Base-by-base conservation (phyloP, 306 rosid species). In the Gynostemma pentaphyllum region DNA sequence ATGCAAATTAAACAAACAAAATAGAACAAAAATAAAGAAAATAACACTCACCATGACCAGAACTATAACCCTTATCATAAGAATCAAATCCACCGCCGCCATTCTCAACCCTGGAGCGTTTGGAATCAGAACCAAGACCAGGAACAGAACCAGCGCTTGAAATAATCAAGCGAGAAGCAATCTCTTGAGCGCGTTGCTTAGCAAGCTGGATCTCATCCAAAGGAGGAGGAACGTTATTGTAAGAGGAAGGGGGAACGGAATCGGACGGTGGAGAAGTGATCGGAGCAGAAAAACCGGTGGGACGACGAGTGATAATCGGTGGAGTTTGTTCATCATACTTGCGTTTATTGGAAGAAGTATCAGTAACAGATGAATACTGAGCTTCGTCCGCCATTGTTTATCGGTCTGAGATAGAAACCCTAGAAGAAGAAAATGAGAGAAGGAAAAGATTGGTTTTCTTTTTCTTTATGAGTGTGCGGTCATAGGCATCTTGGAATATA, bases 161-260 rank as follows among this genome's bases (percentile, higher is more conserved):
- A 44, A 48, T 66, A 64, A 75, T 77, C 73, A 94, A 79, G 2
- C 95, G 95, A 64, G 99, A 85, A 2, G 99, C 97, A 28, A 94
- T 90, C 83, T 88, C 95, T 76, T 94, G 99, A 2, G 97, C 99
- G 1, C 83, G 85, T 71, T 86, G 97, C 75, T 94, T 94, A 68
- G 96, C 96, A n/a, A 79, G 76, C 71, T 85, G 85, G 72, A 94
- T 75, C 48, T 82, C 97, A 42, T 83, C 78, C 29, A 75, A 74
- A 1, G 94, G 83, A 0, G 94, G 90, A 2, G 88, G 84, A 2
- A 81, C 95, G 87, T 59, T 83, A 68, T 79, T 83, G 77, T 83
- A 87, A 2, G 84, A 71, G 0, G 81, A 45, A 7, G 82, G 85
- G 1, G 74, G 67, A 4, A 64, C 72, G 6, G 79, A 49, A 48